Evolutionary conservation across 176 grass and related monocot genomes (phyloP), one percentile per base, ranked within the genome.

Genomic region (maize (Zea mays)): DNA sequence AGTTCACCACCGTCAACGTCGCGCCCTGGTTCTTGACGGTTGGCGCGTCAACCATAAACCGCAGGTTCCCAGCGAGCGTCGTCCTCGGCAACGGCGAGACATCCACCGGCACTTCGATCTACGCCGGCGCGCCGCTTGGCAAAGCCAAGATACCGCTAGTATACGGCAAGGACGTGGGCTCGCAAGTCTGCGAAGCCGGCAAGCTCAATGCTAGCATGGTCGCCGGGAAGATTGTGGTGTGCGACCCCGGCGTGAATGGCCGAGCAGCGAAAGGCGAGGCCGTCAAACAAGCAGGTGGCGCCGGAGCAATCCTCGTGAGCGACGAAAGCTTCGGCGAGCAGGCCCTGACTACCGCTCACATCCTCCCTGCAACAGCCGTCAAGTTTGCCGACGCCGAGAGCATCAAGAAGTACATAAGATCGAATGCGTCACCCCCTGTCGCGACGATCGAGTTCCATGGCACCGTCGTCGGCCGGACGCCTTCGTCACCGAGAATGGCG

Each of bases 11-110:
- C 12, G 43, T 8, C 49, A 93, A 90, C 69, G 12, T 54, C 2
- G 91, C 91, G 8, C 91, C 91, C 8, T 93, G 88, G 91, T 15
- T 88, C 54, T 10, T 83, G 61, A 93, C 88, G 14, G 88, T 93
- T 7, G 91, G 65, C 3, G 91, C 91, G 7, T 80, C 81, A 11
- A 77, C 69, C 27, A 66, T 93, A 15, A 84, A 93, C 77, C 82
- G 88, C 27, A 41, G 8, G 13, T 90, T 93, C 69, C 87, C 73
- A 0, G 81, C 79, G 0, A 66, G 68, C 39, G 65, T 90, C 35
- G 38, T 90, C 6, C 87, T 93, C 16, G 88, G 85, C 20, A 56
- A 86, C 43, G 81, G 82, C 2, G 70, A 63, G 5, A 69, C 39
- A 56, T 80, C 83, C 46, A 47, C 34, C 4, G 82, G 79, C 67